Evolutionary conservation across 2,329 filamentous ascomycete species (phyloP), one percentile per base, ranked within the genome.

Genomic region (Ophiocordyceps camponoti-floridani): DNA sequence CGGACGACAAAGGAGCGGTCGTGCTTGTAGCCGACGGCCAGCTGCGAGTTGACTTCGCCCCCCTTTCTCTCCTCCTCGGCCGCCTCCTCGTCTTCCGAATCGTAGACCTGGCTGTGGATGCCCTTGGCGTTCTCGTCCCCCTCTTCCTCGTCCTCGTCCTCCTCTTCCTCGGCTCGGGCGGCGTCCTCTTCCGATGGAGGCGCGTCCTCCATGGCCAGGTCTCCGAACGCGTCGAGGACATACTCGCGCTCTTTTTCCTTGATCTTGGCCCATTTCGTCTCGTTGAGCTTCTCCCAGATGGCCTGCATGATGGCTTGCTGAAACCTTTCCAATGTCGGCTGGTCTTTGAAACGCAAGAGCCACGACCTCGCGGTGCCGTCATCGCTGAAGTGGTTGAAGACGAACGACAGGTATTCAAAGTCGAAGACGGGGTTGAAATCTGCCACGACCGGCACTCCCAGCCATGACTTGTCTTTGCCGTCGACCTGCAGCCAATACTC

Each of bases 401-500:
- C 95, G 60, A 96, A 96, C 0, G 89, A 96, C n/a, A 94, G 71
- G 55, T 89, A 96, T 61, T 98, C 91, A 52, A 95, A 96, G 64
- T 96, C 96, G 69, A 96, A 98, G 18, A 98, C 88, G 0, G 91
- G 91, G 54, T 96, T 96, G 62, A 96, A 86, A 53, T 98, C 91
- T 7, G 85, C 82, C 28, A 87, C 70, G 28, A 98, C 77, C 2
- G 82, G 74, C 51, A 94, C 84, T 19, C 87, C 87, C 2, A 98
- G 69, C 85, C 87, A 95, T 45, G 88, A 79, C 55, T 78, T 79
- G 31, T 84, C 77, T 37, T 75, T 70, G 49, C 82, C 80, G 40
- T 76, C 75, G 45, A 96, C 81, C 56, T 95, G 85, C 30, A 98
- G 69, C 87, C 87, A 96, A 64, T 96, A 98, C 51, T 91, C 75